phyloP scores from a whole-genome alignment of 2,329 filamentous ascomycete genomes.

The Pseudonectria foliicola region DNA sequence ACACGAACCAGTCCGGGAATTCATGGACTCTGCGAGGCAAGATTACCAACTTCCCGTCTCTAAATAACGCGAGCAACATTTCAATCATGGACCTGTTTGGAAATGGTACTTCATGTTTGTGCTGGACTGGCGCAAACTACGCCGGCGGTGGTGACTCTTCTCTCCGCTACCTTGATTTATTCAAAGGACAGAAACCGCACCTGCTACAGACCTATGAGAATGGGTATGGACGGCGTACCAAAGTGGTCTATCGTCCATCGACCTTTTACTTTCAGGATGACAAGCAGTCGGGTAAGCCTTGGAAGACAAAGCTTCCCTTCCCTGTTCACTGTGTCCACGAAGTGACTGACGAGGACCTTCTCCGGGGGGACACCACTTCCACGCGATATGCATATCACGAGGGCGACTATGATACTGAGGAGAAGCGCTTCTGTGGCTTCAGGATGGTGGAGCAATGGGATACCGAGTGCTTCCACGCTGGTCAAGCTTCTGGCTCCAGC shows the following conservation, averaged over 20 bases:
- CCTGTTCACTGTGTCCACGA: not conserved
- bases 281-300: not conserved
- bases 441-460: not conserved
- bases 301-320: constrained; percentile 1
- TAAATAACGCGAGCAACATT: not conserved
- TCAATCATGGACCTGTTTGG: constrained; percentile 3
- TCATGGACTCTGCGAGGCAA: not conserved
- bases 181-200: not conserved
- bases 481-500: too few species aligned
- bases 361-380: too few species aligned
- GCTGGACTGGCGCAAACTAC: not conserved
- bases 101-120: not conserved
- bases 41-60: not conserved
- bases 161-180: not conserved
- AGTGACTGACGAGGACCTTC: not conserved
- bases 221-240: not conserved
- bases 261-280: not conserved
- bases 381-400: constrained; percentile 1
- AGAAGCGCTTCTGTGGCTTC: not conserved
- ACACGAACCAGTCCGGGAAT: constrained; percentile 1
- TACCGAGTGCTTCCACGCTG: too few species aligned
- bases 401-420: not conserved
- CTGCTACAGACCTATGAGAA: not conserved
- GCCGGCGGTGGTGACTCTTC: not conserved
- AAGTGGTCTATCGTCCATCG: not conserved